Evolutionary conservation across 106 monocot genomes (phyloP).

Genomic region (Xerophyta viscosa): DNA sequence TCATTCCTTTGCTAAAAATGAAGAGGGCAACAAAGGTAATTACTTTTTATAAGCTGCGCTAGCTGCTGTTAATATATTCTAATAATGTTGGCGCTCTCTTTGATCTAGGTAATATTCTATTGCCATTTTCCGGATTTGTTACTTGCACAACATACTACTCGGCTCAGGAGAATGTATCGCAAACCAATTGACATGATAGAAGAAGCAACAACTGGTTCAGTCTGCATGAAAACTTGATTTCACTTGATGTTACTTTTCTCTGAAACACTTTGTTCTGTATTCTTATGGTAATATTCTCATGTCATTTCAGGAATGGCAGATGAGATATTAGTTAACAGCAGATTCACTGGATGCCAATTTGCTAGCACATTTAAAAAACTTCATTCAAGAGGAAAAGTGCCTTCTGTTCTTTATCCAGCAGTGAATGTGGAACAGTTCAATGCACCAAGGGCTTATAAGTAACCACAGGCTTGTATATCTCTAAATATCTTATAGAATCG

Average conservation of each 20-base stretch:
- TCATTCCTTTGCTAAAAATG: conserved; percentile 70
- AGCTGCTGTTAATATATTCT: no score
- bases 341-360: conserved; percentile 81
- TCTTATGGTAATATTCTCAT: conserved; percentile 4
- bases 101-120: conserved; percentile 72
- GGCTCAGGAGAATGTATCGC: conserved; percentile 63
- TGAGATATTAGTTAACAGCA: conserved; percentile 90
- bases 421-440: conserved; percentile 78
- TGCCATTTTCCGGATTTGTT: conserved; percentile 98
- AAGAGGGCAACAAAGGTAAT: conserved; percentile 58
- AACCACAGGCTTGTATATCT: conserved; percentile 39
- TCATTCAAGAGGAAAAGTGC: conserved; percentile 50
- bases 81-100: not conserved
- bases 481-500: conserved; percentile 13
- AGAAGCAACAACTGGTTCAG: conserved; percentile 79
- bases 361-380: conserved; percentile 63
- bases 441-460: conserved; percentile 66
- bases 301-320: conserved; percentile 64
- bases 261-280: not conserved
- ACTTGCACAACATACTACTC: conserved; percentile 80
- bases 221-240: not conserved
- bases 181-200: conserved; percentile 91
- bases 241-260: not conserved
- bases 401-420: conserved; percentile 80
- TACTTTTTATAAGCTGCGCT: not conserved